These are phyloP conservation scores for Gynochthodes officinalis DNA, from an alignment of 257 asterid genomes.

Conservation along the genomic window DNA sequence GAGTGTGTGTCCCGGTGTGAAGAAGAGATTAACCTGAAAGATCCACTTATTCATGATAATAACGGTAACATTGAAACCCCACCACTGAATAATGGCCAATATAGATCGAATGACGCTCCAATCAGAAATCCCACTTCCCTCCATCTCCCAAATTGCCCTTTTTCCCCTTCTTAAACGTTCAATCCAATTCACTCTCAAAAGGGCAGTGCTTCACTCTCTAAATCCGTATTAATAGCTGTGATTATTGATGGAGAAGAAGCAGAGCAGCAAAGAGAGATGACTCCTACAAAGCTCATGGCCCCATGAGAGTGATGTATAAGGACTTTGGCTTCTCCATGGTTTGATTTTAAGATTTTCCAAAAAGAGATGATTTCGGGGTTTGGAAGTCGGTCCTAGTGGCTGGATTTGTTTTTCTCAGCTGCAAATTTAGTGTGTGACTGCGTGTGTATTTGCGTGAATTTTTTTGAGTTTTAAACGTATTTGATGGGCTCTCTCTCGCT, in stretches of 20 bases:
- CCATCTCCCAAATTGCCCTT: slow-evolving; percentile 20
- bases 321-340: slow-evolving; percentile 7
- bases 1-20: neutral
- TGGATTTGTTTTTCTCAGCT: slow-evolving; percentile 1
- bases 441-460: neutral
- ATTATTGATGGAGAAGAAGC: neutral
- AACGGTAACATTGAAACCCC: slow-evolving; percentile 51
- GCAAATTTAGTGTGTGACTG: neutral
- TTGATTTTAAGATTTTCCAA: neutral
- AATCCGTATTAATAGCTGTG: neutral
- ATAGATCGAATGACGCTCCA: slow-evolving; percentile 39
- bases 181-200: slow-evolving; percentile 2
- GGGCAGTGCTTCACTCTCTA: neutral
- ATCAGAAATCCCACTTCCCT: slow-evolving; percentile 28
- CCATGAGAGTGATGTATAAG: neutral
- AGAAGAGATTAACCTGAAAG: slow-evolving; percentile 33
- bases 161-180: neutral
- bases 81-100: slow-evolving; percentile 44
- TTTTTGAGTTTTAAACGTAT: neutral
- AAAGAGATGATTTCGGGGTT: slow-evolving; percentile 4
- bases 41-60: slow-evolving; percentile 54
- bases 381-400: too few species aligned
- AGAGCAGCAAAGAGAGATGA: neutral
- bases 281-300: neutral
- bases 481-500: neutral